Base-by-base conservation (phyloP, 441 rosid genomes). In the Omphalea diandra region DNA sequence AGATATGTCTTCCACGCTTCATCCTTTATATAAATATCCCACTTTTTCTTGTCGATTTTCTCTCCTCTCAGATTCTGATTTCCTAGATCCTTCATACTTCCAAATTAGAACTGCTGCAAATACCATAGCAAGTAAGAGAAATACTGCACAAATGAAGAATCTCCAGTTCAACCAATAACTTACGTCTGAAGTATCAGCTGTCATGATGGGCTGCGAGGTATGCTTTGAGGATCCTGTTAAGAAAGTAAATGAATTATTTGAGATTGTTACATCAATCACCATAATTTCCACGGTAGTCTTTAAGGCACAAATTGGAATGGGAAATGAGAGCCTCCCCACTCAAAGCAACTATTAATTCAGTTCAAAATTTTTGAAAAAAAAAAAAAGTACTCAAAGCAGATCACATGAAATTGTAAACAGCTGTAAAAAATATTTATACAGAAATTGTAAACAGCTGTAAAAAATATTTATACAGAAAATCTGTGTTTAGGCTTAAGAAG, bases 101-200 rank as follows among this genome's bases (percentile, higher is more conserved):
- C 92, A 87, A 71, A 92, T 83, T 33, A 92, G 47, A 79, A 83
- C 50, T 60, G 84, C 82, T 18, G 97, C 86, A 3, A 77, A 17
- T 72, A 83, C 58, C 76, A 89, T 75, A 20, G 84, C 49, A 35
- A 80, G 29, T 44, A 86, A 60, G 75, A 94, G 47, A 73, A 87
- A 81, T 46, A 82, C 17, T 2, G 93, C 93, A 68, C 91, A 94
- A 3, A 88, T 64, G 67, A 83, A 75, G 88, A 92, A 89, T 77
- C 96, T 90, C 89, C 90, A 86, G 85, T 88, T 92, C 70, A 94
- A 72, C 99, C 99, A 94, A 73, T 90, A 94, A 73, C 90, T 87
- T 57, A 78, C 83, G 27, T 81, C 77, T 69, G 91, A 84, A 0
- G 99, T 85, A 77, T 90, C 88, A 1, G 84, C 81, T 71, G 87